Base-by-base conservation (phyloP, 306 rosid species). In the Glycine soja region DNA sequence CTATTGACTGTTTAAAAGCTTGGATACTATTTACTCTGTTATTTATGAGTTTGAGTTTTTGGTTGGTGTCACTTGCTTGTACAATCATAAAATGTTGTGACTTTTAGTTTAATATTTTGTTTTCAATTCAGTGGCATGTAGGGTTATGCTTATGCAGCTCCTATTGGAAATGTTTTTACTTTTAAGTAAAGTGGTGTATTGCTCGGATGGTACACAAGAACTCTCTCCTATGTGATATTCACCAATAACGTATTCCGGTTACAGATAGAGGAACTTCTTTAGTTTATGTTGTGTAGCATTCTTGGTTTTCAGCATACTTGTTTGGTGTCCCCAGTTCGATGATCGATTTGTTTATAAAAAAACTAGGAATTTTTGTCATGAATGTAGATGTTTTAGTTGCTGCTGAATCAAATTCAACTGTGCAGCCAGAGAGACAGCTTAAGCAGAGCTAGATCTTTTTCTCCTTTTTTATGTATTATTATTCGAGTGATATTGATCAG, bases 221-320 rank as follows among this genome's bases (percentile, higher is more conserved):
- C 2, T 73, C 50, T 81, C 10, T 52, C 3, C 51, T 51, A 42
- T 6, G 46, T 76, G 53, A 15, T 36, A 43, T 75, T 19, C 30
- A 24, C 30, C 2, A 45, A 46, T 74, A 70, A 61, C 43, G 34
- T 52, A n/a, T 59, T 13, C 3, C 2, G 30, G 30, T 24, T 24
- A 24, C 30, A 24, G 30, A 24, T 1, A 24, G 24, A 24, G 30
- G 30, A 24, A 24, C 30, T 24, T 24, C 30, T 24, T 70, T 74
- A 6, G 80, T 56, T 86, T 61, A 42, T 83, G 13, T 48, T 48
- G 75, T 58, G 74, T 43, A 32, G n/a, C 61, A 13, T 75, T 63
- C 67, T 72, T 68, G 52, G 57, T 54, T 70, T 57, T 72, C 3
- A 8, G 30, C 18, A 57, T 11, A 30, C 38, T 58, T 72, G 7